phyloP scores from a whole-genome alignment of 73 alveolate species.

The Blepharisma japonicum region DNA sequence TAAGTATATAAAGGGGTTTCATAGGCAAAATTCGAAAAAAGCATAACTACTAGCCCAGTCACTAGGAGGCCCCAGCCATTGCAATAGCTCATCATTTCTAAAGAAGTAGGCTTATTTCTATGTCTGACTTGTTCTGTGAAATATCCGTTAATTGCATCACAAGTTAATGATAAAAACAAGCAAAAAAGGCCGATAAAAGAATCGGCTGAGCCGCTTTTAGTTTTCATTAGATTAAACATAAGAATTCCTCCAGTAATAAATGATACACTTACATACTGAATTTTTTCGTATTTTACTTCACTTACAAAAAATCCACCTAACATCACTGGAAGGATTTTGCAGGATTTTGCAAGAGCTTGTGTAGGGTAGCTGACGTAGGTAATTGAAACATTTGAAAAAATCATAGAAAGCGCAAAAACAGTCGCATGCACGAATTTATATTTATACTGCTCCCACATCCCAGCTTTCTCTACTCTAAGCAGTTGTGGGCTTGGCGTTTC shows the following conservation, averaged over 20 bases:
- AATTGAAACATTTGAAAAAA: background rate
- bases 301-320: background rate
- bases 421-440: background rate
- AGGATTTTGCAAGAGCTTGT: conserved; percentile 27
- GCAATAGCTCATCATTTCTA: background rate
- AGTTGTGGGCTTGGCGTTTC: background rate
- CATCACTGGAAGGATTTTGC: conserved; percentile 28
- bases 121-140: conserved; percentile 2
- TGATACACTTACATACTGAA: background rate
- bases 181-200: background rate
- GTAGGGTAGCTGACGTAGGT: conserved; percentile 23
- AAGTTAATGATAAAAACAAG: background rate
- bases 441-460: too few species aligned
- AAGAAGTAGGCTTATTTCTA: background rate
- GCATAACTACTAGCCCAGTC: background rate
- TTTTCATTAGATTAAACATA: background rate
- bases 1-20: background rate
- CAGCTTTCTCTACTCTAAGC: background rate
- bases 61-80: conserved; percentile 1
- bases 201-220: background rate
- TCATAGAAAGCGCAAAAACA: background rate
- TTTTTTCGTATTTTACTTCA: background rate
- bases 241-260: conserved; percentile 10
- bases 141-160: background rate
- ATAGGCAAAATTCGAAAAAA: background rate